Base-by-base conservation (phyloP, 1,284 basidiomycete genomes). In the Marasmius sp. region DNA sequence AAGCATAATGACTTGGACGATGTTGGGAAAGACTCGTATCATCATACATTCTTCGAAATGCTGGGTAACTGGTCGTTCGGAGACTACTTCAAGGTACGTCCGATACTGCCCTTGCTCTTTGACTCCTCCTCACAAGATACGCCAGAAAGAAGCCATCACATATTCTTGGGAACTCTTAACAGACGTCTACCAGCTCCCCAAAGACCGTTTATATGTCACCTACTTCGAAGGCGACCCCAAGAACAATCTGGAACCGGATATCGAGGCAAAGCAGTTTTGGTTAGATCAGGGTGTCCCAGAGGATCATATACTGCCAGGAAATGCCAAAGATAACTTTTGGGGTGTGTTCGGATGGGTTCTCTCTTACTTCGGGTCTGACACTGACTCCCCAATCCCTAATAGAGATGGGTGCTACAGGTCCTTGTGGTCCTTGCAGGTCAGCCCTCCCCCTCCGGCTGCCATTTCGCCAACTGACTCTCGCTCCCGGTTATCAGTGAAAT, bases 21-120 rank as follows among this genome's bases (percentile, higher is more conserved):
- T 75, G 97, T 99, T 61, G 97, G 97, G 54, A 97, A 97, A 77
- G 97, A 99, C 74, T 94, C 93, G 1, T 95, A 95, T 73, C 94
- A 94, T 69, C 92, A 98, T 76, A 99, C 97, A 3, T 99, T 99
- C 81, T 99, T 99, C 73, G 97, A 99, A 79, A 99, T 99, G 97
- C 80, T 99, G 65, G 97, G 97, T 50, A 99, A 99, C 77, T 99
- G 97, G 97, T 98, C 95, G 10, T 99, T 99, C 70, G 97, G 97
- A 6, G 94, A 99, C 77, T 99, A 99, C 80, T 99, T 99, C 87
- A 99, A 99, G 87, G 94, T 88, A 59, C 47, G 64, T 65, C 37
- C 47, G 18, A n/a, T 41, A 53, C 11, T 57, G 27, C 52, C 60
- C 22, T 36, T 36, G 59, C 38, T 18, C 39, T 18, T 54, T 33